Percentiles rank a stretch among this genome's conserved stretches.
Evolutionary conservation across 31 red algal species (phyloP).

Genomic region (Asparagopsis taxiformis): DNA sequence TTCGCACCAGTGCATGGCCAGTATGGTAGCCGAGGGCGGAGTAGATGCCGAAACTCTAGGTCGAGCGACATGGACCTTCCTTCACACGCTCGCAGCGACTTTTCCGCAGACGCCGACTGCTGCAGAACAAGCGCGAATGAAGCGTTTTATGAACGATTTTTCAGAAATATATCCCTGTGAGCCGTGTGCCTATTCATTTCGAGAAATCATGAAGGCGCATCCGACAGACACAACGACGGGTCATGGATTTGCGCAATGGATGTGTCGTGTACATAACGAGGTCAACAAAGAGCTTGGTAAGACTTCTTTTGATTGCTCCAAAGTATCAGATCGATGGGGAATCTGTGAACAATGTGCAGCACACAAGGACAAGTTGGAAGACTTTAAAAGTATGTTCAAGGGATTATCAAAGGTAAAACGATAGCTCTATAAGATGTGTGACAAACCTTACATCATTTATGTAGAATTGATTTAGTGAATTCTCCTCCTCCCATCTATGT

Average conservation of each 20-base stretch:
- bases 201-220: constrained; percentile 36
- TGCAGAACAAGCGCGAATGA: constrained; percentile 17
- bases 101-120: constrained; percentile 42
- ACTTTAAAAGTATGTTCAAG: constrained; percentile 52
- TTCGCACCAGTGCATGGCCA: too few relatives aligned
- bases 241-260: constrained; percentile 63
- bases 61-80: constrained; percentile 84
- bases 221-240: constrained; percentile 47
- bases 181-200: constrained; percentile 70
- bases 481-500: too few relatives aligned
- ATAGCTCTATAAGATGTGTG: too few relatives aligned
- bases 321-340: constrained; percentile 56
- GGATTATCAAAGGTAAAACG: constrained; percentile 31
- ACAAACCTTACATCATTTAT: too few relatives aligned
- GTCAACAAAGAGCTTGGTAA: constrained; percentile 86
- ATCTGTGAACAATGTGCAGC: constrained; percentile 67
- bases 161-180: constrained; percentile 80
- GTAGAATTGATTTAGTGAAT: too few relatives aligned
- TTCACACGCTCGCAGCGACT: constrained; percentile 82
- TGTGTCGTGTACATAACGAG: constrained; percentile 83
- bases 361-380: constrained; percentile 40
- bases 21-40: constrained; percentile 52
- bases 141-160: constrained; percentile 78
- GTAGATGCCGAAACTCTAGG: constrained; percentile 74
- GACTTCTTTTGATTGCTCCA: constrained; percentile 61